These are phyloP conservation scores for Termitomyces sp. DNA, from an alignment of 768 basidiomycete species.

Conservation along the genomic window DNA sequence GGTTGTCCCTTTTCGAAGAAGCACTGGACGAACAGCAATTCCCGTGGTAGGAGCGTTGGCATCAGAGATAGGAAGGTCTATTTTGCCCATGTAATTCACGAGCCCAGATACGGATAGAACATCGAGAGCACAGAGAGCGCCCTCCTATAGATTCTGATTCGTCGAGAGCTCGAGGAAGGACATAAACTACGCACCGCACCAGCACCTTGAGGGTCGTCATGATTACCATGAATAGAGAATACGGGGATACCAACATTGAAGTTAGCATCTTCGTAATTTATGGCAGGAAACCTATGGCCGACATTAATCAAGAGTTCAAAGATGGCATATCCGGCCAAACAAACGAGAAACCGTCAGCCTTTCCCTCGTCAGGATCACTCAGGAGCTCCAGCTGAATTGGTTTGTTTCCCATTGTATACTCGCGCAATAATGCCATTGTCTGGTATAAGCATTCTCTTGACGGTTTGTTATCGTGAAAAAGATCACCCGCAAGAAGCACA, in stretches of 20 bases:
- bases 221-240: constrained; percentile 98
- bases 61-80: constrained; percentile 78
- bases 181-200: constrained; percentile 59
- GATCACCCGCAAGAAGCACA: constrained; percentile 88
- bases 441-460: constrained; percentile 86
- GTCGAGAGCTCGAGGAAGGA: background rate
- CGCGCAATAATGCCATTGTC: constrained; percentile 82
- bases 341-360: constrained; percentile 78
- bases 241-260: constrained; percentile 94
- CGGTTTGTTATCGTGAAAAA: constrained; percentile 98
- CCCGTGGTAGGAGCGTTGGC: constrained; percentile 61
- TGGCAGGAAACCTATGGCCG: constrained; percentile 74
- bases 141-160: constrained; percentile 52
- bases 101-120: constrained; percentile 91
- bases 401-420: constrained; percentile 84
- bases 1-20: constrained; percentile 83
- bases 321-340: constrained; percentile 19
- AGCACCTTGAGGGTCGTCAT: constrained; percentile 97
- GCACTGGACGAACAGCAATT: constrained; percentile 84
- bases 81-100: constrained; percentile 96
- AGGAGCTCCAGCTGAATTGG: constrained; percentile 88
- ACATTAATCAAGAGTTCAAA: background rate
- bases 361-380: constrained; percentile 90
- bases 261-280: constrained; percentile 97
- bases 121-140: constrained; percentile 93